Evolutionary conservation across 306 rosid species (phyloP).

Genomic region (Cajanus cajan): DNA sequence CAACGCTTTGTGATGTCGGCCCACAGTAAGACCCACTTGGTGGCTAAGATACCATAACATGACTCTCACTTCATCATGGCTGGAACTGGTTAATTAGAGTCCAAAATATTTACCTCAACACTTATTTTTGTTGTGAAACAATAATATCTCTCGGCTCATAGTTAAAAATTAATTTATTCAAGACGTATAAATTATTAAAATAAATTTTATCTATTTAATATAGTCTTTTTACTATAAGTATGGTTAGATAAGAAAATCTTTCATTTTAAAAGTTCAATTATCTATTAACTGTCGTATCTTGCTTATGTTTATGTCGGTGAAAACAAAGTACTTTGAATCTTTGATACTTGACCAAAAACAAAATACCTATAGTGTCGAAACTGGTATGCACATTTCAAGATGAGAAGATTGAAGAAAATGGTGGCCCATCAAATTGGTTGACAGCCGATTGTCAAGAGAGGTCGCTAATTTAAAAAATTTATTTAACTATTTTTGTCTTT

Average conservation of each 20-base stretch:
- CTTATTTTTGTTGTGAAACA: too few relatives aligned
- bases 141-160: too few relatives aligned
- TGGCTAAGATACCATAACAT: slow-evolving; percentile 11
- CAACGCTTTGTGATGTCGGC: slow-evolving; percentile 14
- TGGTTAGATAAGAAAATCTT: too few relatives aligned
- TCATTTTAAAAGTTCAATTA: too few relatives aligned
- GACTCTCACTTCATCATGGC: not conserved
- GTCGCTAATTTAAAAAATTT: not conserved
- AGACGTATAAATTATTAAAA: too few relatives aligned
- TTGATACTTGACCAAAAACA: slow-evolving; percentile 2
- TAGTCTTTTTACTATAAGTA: too few relatives aligned
- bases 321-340: not conserved
- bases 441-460: slow-evolving; percentile 40
- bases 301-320: too few relatives aligned
- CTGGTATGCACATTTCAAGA: not conserved
- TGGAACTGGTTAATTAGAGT: not conserved
- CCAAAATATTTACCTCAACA: not conserved
- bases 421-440: slow-evolving; percentile 7
- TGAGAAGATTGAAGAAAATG: not conserved
- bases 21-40: slow-evolving; percentile 35
- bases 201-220: too few relatives aligned
- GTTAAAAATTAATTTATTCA: too few relatives aligned
- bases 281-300: too few relatives aligned
- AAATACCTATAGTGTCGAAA: not conserved
- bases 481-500: too few relatives aligned